Base-by-base conservation (phyloP, 176 grass and related monocot genomes). In the Poa pratensis region DNA sequence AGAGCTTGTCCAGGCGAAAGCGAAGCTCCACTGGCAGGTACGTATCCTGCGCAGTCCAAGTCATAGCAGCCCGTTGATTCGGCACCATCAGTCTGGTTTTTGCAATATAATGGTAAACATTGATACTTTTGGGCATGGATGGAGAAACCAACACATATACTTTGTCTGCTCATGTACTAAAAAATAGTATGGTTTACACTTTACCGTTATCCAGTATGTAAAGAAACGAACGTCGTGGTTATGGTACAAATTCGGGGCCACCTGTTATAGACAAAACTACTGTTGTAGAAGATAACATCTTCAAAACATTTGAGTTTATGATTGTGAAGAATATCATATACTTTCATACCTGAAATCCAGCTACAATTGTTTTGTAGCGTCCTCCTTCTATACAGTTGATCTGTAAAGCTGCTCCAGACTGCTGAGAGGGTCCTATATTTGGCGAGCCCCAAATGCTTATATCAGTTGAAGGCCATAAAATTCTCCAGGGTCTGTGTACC, bases 191-290 rank as follows among this genome's bases (percentile, higher is more conserved):
- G 50, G n/a, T 23, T 50, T 45, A 45, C 15, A 43, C 84, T 87
- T 86, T 65, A 90, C 88, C 9, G 51, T 84, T 79, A 42, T 83
- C 62, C 62, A 65, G 62, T 72, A 82, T 83, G 78, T 83, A 71
- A 86, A 90, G 88, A 90, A 87, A 53, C 53, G 88, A 2, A 87
- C 59, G 46, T 90, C 83, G 1, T 12, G 30, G 62, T 87, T 78
- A 30, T 83, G 46, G 24, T 90, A 87, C 39, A 82, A 30, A 50
- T 23, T 1, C 4, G 72, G 62, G 53, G n/a, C 12, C 35, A 90
- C 73, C 84, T 90, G 75, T 26, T 80, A 42, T 9, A 52, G 75
- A 1, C 22, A 40, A 60, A 74, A 74, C 12, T 53, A 39, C 11
- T 17, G 49, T 51, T 51, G 3, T 51, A 51, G 49, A 51, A 51